Evolutionary conservation across 2,329 filamentous ascomycete genomes (phyloP), one percentile per base, ranked within the genome.

Genomic region (Dactylella cylindrospora): DNA sequence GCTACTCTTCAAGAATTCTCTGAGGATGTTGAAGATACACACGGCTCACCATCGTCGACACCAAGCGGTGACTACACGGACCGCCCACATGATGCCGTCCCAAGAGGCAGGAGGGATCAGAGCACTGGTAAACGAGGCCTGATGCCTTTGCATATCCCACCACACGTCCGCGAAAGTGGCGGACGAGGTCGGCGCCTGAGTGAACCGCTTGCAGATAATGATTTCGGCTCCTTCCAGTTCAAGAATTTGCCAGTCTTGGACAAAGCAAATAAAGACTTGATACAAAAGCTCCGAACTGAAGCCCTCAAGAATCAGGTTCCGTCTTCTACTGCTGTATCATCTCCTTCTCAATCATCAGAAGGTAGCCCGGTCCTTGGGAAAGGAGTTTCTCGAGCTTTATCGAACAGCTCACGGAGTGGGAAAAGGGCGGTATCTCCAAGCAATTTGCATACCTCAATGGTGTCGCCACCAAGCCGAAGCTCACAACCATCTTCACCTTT

Each of bases 261-360:
- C 70, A 97, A 96, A 73, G 93, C 93, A 50, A 98, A 98, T 74
- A 98, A 98, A 72, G 93, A 98, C 69, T 90, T 97, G 23, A 95
- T 98, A 25, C 90, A 97, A 69, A 97, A 97, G 72, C 78, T 98
- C 54, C 84, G 90, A 8, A 89, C 90, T 17, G 90, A 97, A 73
- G 90, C 93, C 2, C 79, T 96, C 75, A 90, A 85, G 68, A 78
- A 79, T 28, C 81, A 84, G 67, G 78, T 78, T 62, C 81, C 82
- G 66, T 72, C 74, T 10, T 70, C 76, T 2, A 71, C 73, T 31
- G 77, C 76, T 10, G 64, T 64, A 33, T 64, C 68, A 10, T 59
- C 68, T 20, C 67, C 67, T n/a, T 69, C 68, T 5, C 68, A 67
- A 26, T 67, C 68, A 15, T 60, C 65, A 15, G 93, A 97, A 69